Percentiles rank a stretch among this genome's conserved stretches.
phyloP scores from a whole-genome alignment of 129 eudicot species.

The Sambucus nigra region DNA sequence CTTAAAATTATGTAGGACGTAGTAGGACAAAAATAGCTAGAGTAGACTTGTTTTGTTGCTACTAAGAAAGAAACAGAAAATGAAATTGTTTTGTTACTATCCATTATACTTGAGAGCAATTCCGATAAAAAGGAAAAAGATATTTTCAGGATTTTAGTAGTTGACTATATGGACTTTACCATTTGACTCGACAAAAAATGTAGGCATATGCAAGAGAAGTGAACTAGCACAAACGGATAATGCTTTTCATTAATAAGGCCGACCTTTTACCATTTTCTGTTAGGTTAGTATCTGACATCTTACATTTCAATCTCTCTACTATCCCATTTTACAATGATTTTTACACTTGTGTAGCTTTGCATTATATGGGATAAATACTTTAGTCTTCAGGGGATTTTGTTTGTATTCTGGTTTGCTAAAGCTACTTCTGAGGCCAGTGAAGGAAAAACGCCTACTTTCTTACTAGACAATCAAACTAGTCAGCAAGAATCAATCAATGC shows the following conservation, averaged over 20 bases:
- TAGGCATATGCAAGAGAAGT: conserved; percentile 83
- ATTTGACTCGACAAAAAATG: conserved; percentile 25
- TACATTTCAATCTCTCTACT: background rate
- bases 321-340: background rate
- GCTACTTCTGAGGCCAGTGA: conserved; percentile 80
- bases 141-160: too few relatives aligned
- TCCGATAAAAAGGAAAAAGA: too few relatives aligned
- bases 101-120: too few relatives aligned
- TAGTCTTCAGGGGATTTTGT: conserved; percentile 59
- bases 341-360: background rate
- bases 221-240: conserved; percentile 68
- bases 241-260: conserved; percentile 89
- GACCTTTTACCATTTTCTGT: conserved; percentile 72
- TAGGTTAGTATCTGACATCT: conserved; percentile 32
- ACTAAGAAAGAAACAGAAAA: too few relatives aligned
- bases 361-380: conserved; percentile 69
- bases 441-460: conserved; percentile 30
- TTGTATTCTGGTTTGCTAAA: conserved; percentile 85
- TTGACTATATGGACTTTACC: background rate
- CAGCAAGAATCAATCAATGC: conserved; percentile 16
- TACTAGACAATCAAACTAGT: conserved; percentile 10
- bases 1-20: too few relatives aligned
- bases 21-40: too few relatives aligned
- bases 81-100: too few relatives aligned
- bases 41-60: too few relatives aligned